Evolutionary conservation across 768 basidiomycete species (phyloP).

Genomic region (Mycena maculata): DNA sequence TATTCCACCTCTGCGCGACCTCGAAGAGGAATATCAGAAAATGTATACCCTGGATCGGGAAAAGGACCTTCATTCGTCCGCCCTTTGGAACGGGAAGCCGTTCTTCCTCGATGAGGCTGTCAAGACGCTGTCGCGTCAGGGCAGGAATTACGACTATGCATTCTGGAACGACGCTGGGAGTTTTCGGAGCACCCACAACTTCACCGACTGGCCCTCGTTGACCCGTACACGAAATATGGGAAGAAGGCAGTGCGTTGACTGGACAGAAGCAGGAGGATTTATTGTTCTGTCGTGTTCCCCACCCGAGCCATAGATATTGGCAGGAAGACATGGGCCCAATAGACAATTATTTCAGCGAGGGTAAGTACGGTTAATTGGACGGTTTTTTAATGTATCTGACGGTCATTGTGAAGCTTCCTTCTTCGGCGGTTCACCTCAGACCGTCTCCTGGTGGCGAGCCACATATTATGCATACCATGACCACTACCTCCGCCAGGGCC

Average conservation of each 20-base stretch:
- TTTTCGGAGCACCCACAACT: conserved; percentile 58
- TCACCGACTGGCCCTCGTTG: conserved; percentile 59
- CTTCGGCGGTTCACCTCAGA: conserved; percentile 60
- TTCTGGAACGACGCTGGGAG: conserved; percentile 73
- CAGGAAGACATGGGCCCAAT: conserved; percentile 59
- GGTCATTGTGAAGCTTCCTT: conserved; percentile 57
- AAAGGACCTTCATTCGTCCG: conserved; percentile 52
- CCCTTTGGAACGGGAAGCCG: conserved; percentile 66
- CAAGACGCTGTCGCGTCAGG: conserved; percentile 37
- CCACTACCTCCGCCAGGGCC: conserved; percentile 54
- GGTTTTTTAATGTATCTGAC: not conserved
- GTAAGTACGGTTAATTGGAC: conserved; percentile 40
- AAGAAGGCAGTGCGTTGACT: conserved; percentile 44
- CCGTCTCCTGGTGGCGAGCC: conserved; percentile 57
- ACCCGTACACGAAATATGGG: conserved; percentile 53
- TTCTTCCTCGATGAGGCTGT: conserved; percentile 60
- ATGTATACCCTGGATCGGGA: conserved; percentile 61
- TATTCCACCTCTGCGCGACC: conserved; percentile 55
- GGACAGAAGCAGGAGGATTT: conserved; percentile 50
- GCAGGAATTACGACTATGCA: conserved; percentile 57
- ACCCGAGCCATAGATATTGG: conserved; percentile 48
- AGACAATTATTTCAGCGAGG: conserved; percentile 64
- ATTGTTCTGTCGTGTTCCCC: conserved; percentile 55
- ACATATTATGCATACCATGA: conserved; percentile 64
- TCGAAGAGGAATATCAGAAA: conserved; percentile 48